Evolutionary conservation across 1,284 basidiomycete species (phyloP).

Genomic region (Papiliotrema laurentii): DNA sequence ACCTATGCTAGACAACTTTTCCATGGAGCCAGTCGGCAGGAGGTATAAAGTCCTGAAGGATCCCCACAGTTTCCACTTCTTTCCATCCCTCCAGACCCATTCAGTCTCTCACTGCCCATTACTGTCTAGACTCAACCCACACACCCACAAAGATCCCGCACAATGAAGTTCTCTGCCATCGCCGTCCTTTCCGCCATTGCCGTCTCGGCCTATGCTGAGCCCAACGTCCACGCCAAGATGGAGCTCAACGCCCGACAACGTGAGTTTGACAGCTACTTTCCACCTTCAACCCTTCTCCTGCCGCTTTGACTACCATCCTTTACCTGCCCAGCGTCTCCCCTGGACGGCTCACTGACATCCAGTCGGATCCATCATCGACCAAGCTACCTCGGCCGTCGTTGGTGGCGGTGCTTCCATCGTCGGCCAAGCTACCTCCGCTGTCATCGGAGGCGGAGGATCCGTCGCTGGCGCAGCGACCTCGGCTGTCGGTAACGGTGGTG

Average conservation of each 20-base stretch:
- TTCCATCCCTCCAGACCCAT: too few relatives aligned
- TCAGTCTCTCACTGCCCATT: too few relatives aligned
- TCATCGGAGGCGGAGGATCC: constrained; percentile 3
- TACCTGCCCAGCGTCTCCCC: too few relatives aligned
- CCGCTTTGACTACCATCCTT: neutral
- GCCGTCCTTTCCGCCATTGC: constrained; percentile 4
- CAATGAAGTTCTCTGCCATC: constrained; percentile 5
- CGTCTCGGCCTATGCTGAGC: constrained; percentile 3
- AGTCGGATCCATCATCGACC: neutral
- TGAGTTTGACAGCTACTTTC: neutral
- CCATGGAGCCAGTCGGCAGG: too few relatives aligned
- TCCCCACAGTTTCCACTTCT: too few relatives aligned
- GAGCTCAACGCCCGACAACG: neutral
- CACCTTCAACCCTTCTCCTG: neutral
- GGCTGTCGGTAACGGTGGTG: constrained; percentile 3
- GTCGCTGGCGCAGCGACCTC: constrained; percentile 3
- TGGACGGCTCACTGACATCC: neutral
- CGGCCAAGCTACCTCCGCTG: neutral
- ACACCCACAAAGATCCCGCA: neutral
- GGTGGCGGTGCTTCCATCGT: neutral
- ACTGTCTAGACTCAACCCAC: too few relatives aligned
- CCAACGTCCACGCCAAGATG: neutral
- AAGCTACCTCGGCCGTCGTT: neutral
- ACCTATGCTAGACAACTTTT: too few relatives aligned
- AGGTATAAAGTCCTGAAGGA: too few relatives aligned